Base-by-base conservation (phyloP, 257 asterid species). In the Gardenia jasminoides region DNA sequence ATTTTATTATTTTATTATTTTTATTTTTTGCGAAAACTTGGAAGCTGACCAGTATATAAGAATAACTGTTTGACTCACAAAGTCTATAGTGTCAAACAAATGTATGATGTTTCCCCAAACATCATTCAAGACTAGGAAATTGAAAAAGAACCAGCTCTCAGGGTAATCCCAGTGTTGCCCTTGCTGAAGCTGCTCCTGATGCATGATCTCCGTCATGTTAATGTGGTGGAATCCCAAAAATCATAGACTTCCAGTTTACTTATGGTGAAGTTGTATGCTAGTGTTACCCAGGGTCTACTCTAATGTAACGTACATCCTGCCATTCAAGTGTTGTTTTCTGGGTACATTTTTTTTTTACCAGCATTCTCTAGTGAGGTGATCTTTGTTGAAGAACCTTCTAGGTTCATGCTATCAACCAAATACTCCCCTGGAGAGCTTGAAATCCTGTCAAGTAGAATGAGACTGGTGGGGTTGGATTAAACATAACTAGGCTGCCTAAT, bases 141-240 rank as follows among this genome's bases (percentile, higher is more conserved):
- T 39, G 58, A n/a, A 48, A 7, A 13, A 58, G 31, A 58, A 0
- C 67, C 67, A 10, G n/a, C 7, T 13, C 58, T 74, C 15, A 50
- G 58, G 78, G 30, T 58, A 22, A 36, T 62, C n/a, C 22, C 8
- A 72, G 31, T 50, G n/a, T 8, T 10, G n/a, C 67, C 33, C 36
- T 33, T 31, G 47, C 39, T 58, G 78, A 59, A 75, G 65, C 58
- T 75, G 78, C 67, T 74, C n/a, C 41, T 74, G 67, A 16, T 54
- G 50, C 10, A n/a, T n/a, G 59, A 75, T 19, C 19, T 19, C 62
- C 6, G 19, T 59, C 41, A 59, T 67, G n/a, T 4, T 46, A 20
- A 24, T 31, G 43, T 24, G 26, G 6, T 59, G 58, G 70, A 59
- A 59, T 4, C 39, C 50, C 26, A 61, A 19, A 26, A 62, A 62